phyloP scores from a whole-genome alignment of 129 eudicot genomes.

The Pittosporum tobira region DNA sequence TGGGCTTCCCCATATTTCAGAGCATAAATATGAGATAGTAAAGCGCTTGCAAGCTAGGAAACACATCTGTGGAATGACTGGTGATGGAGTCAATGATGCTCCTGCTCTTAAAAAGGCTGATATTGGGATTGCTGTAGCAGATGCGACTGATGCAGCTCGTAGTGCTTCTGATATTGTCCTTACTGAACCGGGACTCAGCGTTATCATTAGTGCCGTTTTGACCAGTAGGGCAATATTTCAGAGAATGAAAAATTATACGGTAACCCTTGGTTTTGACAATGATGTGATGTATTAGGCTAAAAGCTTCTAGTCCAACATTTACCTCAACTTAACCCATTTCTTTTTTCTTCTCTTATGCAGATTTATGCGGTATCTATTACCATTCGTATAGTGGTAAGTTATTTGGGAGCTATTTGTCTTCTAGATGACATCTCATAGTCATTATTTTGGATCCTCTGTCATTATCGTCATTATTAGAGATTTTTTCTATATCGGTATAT shows the following conservation, averaged over 20 bases:
- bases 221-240: conserved; percentile 70
- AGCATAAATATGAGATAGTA: conserved; percentile 65
- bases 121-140: conserved; percentile 67
- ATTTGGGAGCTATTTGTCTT: neutral
- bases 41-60: conserved; percentile 63
- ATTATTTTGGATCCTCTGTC: neutral
- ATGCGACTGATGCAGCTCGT: conserved; percentile 81
- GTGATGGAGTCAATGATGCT: conserved; percentile 74
- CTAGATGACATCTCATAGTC: neutral
- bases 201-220: conserved; percentile 72
- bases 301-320: neutral
- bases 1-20: too few relatives aligned
- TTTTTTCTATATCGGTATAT: neutral
- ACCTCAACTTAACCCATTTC: neutral
- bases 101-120: conserved; percentile 72
- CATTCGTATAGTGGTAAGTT: conserved; percentile 96
- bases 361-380: conserved; percentile 97
- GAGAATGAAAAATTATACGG: conserved; percentile 74
- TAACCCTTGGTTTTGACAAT: conserved; percentile 8
- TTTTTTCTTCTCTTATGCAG: conserved; percentile 32
- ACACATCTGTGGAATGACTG: conserved; percentile 73
- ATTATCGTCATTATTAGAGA: neutral
- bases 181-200: conserved; percentile 73
- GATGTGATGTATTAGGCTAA: neutral
- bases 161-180: conserved; percentile 72